Evolutionary conservation across 2,329 filamentous ascomycete genomes (phyloP).

Genomic region (Fusarium redolens): DNA sequence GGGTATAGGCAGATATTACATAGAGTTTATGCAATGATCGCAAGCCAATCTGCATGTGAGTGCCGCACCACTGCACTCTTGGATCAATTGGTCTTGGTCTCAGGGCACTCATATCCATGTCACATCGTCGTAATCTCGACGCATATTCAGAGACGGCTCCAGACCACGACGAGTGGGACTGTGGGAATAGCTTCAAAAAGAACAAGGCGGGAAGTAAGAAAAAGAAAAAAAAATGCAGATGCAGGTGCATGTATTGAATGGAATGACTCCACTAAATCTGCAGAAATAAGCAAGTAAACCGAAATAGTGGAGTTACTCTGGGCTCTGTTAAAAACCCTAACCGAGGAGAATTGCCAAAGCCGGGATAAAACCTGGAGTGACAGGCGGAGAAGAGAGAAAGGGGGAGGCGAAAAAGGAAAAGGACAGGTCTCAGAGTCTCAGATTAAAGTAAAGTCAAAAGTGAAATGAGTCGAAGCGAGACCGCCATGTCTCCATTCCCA

Average conservation of each 20-base stretch:
- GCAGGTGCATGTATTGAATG: neutral
- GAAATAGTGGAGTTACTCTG: slow-evolving; percentile 28
- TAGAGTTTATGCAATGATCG: slow-evolving; percentile 16
- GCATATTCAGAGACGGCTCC: slow-evolving; percentile 6
- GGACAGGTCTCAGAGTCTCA: neutral
- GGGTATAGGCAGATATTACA: slow-evolving; percentile 5
- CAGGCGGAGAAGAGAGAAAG: slow-evolving; percentile 7
- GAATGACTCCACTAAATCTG: slow-evolving; percentile 11
- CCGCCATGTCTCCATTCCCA: slow-evolving; percentile 20
- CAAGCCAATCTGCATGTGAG: neutral
- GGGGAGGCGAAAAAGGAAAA: slow-evolving; percentile 21
- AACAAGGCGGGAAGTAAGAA: neutral
- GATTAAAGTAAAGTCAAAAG: neutral
- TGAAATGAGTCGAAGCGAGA: slow-evolving; percentile 9
- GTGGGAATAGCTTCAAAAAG: slow-evolving; percentile 31
- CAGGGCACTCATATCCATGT: slow-evolving; percentile 1
- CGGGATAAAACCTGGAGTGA: slow-evolving; percentile 26
- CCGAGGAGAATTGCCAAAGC: slow-evolving; percentile 25
- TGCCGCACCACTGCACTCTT: neutral
- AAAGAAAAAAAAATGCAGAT: neutral
- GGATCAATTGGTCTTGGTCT: neutral
- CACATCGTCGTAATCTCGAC: slow-evolving; percentile 15
- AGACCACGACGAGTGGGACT: slow-evolving; percentile 10
- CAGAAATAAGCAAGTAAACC: slow-evolving; percentile 25
- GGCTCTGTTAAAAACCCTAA: slow-evolving; percentile 5